phyloP scores from a whole-genome alignment of 225 moss, liverwort and hornwort genomes.

The Thuidium tamariscinum region DNA sequence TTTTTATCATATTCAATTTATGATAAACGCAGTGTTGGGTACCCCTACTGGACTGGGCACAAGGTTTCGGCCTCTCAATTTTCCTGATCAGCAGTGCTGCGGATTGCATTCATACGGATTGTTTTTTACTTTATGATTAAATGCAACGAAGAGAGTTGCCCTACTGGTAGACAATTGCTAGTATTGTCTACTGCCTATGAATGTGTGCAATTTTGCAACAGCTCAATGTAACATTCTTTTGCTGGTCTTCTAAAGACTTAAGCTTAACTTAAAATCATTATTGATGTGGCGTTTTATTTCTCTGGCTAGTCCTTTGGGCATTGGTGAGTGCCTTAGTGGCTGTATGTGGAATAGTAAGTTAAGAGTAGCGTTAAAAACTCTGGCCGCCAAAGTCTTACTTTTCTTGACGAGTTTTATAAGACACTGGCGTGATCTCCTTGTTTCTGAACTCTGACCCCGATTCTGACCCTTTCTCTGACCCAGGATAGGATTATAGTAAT shows the following conservation, averaged over 20 bases:
- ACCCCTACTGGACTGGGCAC: background rate
- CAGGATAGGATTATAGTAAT: too few species aligned
- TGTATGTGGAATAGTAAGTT: background rate
- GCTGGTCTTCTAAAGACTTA: background rate
- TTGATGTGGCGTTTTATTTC: background rate
- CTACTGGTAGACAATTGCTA: background rate
- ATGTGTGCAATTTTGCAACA: constrained; percentile 17
- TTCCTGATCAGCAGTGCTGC: background rate
- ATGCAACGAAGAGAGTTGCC: constrained; percentile 8
- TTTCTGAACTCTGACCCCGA: too few species aligned
- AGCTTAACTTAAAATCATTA: background rate
- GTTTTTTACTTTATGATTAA: background rate
- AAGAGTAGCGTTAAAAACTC: background rate
- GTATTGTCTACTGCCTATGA: background rate
- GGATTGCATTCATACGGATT: background rate
- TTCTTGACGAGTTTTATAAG: too few species aligned
- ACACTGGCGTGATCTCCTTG: too few species aligned
- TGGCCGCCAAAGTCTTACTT: background rate
- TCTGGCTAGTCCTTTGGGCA: background rate
- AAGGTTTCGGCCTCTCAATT: background rate
- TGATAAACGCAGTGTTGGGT: constrained; percentile 10
- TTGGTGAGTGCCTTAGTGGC: background rate
- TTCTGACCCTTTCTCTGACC: too few species aligned
- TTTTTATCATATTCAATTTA: constrained; percentile 4
- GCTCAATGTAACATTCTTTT: constrained; percentile 20